Evolutionary conservation across 768 basidiomycete genomes (phyloP), one percentile per base, ranked within the genome.

Genomic region (Hygrophoropsis aurantiaca): DNA sequence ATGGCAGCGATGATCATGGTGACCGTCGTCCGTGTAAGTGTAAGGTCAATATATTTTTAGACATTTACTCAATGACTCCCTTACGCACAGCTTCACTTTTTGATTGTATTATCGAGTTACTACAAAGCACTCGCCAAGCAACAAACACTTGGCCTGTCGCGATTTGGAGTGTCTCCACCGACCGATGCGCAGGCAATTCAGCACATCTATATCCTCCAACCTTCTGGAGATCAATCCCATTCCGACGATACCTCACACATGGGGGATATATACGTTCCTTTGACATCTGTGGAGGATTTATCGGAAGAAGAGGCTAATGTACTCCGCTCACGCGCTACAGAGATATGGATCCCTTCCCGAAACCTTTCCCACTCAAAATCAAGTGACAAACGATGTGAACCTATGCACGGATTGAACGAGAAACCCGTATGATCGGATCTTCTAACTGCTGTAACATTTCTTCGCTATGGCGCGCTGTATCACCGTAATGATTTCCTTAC

Each of bases 51-150:
- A 30, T 32, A 24, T 19, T 26, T 11, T 9, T 18, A 21, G 33
- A 47, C 18, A 3, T 23, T 36, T 32, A 26, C 38, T 20, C 25
- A 47, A 11, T 51, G 40, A 49, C 43, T 50, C 15, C 25, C 4
- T 7, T 23, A 32, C 15, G 39, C 23, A 6, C 52, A 89, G 87
- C 73, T 90, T 42, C 88, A 90, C 63, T 86, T 88, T 65, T 77
- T 90, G 27, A 73, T 90, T 50, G 79, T 85, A 2, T 74, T 91
- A 10, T 79, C 85, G 6, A 84, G 77, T 42, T 81, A 82, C 54
- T 83, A 87, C 61, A 66, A 74, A 7, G 72, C 78, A 36, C 69
- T 89, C 30, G 65, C 69, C 23, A 77, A 78, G n/a, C 70, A 71
- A 48, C 60, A 72, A 57, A 53, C 42, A 50, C 57, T 37, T 49